Evolutionary conservation across 352 stramenopile genomes (phyloP).

Genomic region (Phytophthora pisi): DNA sequence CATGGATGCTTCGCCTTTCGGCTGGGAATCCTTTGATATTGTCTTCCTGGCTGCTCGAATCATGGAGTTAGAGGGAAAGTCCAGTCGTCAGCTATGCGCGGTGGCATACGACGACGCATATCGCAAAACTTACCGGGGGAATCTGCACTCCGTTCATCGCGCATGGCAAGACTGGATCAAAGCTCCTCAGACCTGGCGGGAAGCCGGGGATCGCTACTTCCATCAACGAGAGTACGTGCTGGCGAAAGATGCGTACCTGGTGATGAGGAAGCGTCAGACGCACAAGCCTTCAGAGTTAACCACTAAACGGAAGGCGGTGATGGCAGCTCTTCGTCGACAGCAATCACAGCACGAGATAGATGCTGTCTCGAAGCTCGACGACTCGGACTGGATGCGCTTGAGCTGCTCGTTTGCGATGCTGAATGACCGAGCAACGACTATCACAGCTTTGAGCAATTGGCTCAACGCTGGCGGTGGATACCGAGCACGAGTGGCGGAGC

Average conservation of each 20-base stretch:
- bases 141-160: constrained; percentile 11
- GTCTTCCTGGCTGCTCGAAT: constrained; percentile 66
- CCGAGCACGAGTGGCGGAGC: constrained; percentile 42
- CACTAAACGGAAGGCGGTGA: constrained; percentile 42
- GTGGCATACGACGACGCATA: constrained; percentile 79
- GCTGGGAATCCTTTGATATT: constrained; percentile 57
- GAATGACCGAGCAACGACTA: constrained; percentile 43
- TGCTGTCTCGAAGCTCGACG: constrained; percentile 12
- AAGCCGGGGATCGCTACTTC: constrained; percentile 59
- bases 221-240: constrained; percentile 55
- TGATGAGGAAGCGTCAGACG: constrained; percentile 63
- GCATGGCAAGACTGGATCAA: constrained; percentile 75
- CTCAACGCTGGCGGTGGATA: constrained; percentile 44
- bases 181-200: constrained; percentile 51
- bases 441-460: constrained; percentile 46
- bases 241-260: constrained; percentile 61
- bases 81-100: constrained; percentile 43
- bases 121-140: constrained; percentile 37
- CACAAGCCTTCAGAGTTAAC: constrained; percentile 36
- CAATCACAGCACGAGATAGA: constrained; percentile 14
- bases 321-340: constrained; percentile 25
- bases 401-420: constrained; percentile 51
- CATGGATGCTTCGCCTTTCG: constrained; percentile 54
- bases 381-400: constrained; percentile 63
- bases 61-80: constrained; percentile 61